Percentiles rank a stretch among this genome's conserved stretches.
These are phyloP conservation scores for Hymenoscyphus repandus DNA, from an alignment of 2,329 filamentous ascomycete genomes.

Conservation along the genomic window DNA sequence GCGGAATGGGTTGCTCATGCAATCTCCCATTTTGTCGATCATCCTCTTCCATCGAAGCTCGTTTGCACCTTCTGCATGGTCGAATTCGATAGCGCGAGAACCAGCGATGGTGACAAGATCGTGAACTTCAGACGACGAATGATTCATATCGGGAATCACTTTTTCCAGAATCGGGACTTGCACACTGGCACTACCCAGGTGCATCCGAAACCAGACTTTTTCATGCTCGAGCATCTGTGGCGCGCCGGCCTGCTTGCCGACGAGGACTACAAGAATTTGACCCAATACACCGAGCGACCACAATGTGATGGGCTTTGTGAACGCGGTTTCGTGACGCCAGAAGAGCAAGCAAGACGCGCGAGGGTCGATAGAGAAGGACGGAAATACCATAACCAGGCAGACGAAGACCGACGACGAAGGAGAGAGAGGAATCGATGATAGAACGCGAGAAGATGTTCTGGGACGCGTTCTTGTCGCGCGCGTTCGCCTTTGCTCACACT, in stretches of 20 bases:
- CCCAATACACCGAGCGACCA: constrained; percentile 17
- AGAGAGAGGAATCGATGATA: constrained; percentile 3
- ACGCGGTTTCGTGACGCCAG: constrained; percentile 9
- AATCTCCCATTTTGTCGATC: constrained; percentile 32
- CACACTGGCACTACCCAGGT: not conserved
- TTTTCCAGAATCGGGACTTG: constrained; percentile 18
- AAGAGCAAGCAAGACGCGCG: constrained; percentile 7
- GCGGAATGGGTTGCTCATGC: constrained; percentile 45
- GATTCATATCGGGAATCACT: constrained; percentile 44
- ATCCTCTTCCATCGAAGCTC: constrained; percentile 30
- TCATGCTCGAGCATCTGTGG: constrained; percentile 36
- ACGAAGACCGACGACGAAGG: constrained; percentile 10
- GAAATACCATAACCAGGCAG: constrained; percentile 8
- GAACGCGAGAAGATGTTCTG: not conserved
- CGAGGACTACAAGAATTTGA: constrained; percentile 12
- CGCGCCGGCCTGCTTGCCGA: constrained; percentile 27
- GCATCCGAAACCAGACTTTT: constrained; percentile 37
- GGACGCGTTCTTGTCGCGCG: not conserved
- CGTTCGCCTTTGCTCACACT: too few relatives aligned
- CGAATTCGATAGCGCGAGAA: constrained; percentile 8
- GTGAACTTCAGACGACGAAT: constrained; percentile 36
- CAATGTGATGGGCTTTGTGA: constrained; percentile 9
- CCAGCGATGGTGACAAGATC: constrained; percentile 5
- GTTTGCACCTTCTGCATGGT: constrained; percentile 48
- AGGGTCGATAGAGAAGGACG: not conserved